Evolutionary conservation across 2,329 filamentous ascomycete species (phyloP), one percentile per base, ranked within the genome.

Genomic region (Botryotinia convoluta): DNA sequence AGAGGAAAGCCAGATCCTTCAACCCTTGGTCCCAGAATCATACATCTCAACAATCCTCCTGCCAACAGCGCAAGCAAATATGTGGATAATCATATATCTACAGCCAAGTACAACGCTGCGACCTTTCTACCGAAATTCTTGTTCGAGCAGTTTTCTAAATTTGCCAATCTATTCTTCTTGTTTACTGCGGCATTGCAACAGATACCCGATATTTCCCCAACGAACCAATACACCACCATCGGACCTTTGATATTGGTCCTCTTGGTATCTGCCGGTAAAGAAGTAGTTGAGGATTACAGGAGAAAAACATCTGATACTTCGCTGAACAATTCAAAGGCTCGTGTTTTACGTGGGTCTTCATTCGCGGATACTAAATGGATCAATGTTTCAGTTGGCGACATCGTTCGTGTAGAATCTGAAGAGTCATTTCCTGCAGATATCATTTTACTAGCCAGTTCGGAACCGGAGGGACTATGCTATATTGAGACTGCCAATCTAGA

Each of bases 101-200:
- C 96, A 9, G 92, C 96, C 76, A 99, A 99, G 84, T 99, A 99
- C 88, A 99, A 98, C 82, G 79, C 94, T 80, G 87, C 93, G 72
- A 97, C 94, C 32, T 99, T 99, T 83, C 81, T 98, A 29, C 96
- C 96, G 69, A 99, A 99, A 83, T 99, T 99, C 84, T 86, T 99
- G 73, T 94, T 95, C 82, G 96, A 99, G 83, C 96, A 99, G 82
- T 99, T 99, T 84, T 98, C 95, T 75, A 99, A 98, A 86, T 97
- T 98, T 83, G 96, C 96, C 86, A 99, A 99, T 84, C 84, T 99
- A 80, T 99, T 99, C 86, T 99, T 99, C 92, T 89, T 99, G 82
- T 98, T 99, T 83, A 99, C 96, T 54, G 95, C 96, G 26, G 91
- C 90, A 59, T 85, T 99, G 63, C 96, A 99, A 85, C 96, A 99